Base-by-base conservation (phyloP, 1,284 basidiomycete species). In the Rhodotorula sp. region DNA sequence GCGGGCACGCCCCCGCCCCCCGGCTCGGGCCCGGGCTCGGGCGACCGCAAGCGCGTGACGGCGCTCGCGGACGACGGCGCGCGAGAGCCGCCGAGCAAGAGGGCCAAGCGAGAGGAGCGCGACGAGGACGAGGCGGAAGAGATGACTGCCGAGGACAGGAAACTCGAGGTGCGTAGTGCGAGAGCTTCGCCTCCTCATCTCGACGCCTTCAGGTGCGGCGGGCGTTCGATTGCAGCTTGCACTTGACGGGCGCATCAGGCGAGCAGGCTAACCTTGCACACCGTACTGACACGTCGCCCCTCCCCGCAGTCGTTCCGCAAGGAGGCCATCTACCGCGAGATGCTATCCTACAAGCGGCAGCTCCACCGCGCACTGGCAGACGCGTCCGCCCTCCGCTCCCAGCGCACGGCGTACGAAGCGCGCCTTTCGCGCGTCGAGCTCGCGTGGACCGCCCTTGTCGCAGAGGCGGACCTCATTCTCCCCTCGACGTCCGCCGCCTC, bases 251-350 rank as follows among this genome's bases (percentile, higher is more conserved):
- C 1, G 1, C 56, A 29, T n/a, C 17, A 8, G 7, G 29, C 17
- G 12, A 17, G 12, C 15, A 2, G 22, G 32, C 0, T 10, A 17
- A 9, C 0, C 19, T 19, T 5, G 25, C 0, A 6, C 48, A 19
- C 13, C 37, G 41, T 10, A 61, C 41, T 39, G 57, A 58, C 39
- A 1, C 3, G n/a, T 9, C 29, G 10, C 19, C 13, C 39, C 19
- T 27, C 44, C 15, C 19, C 44, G 44, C 73, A 91, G 89, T 82
- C 85, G 32, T 90, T 90, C 81, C 89, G 92, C 71, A 97, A 97
- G 83, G 92, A 95, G 80, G 94, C 94, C 55, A 90, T 97, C 64
- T 96, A 89, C 81, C 86, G 94, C 61, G 87, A 92, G 73, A 94
- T 97, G 92, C 90, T 87, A 79, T 88, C 94, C 78, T 95, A 96